Base-by-base conservation (phyloP, 495 filamentous ascomycete genomes). In the Neurospora tetrasperma region DNA sequence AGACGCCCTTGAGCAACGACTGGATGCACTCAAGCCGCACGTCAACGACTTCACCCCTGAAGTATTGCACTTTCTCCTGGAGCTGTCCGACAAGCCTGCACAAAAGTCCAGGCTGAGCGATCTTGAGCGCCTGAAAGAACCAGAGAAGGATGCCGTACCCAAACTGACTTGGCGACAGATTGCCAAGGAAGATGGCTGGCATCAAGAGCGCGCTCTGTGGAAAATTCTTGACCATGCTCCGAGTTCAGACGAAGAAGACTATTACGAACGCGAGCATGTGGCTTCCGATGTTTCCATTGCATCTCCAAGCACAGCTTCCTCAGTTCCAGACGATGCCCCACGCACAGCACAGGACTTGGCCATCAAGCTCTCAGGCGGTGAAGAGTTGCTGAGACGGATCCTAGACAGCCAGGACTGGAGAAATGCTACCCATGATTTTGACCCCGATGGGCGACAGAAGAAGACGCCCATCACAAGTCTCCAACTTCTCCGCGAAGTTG, bases 41-140 rank as follows among this genome's bases (percentile, higher is more conserved):
- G 83, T 82, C 11, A 83, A 82, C 70, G 86, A 89, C 80, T 93
- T 86, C 87, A 86, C 86, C 1, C 94, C 94, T 0, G 96, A 98
- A 76, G 82, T 92, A 16, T 84, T 99, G 6, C 90, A 92, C 31
- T 82, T 98, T 5, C 80, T 99, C 1, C 84, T 97, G 10, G 86
- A 92, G 70, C 89, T 99, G 5, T 94, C 96, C 1, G 90, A 98
- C 76, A 86, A 91, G 72, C 96, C 96, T 5, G 86, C 89, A 12
- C 84, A 90, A 72, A 89, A 93, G 39, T 87, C 92, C 2, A 87
- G 84, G 0, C 80, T 94, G 38, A 84, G 85, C 44, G 86, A 88
- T 74, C 83, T 96, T n/a, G 85, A 88, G 18, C 77, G 80, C 3
- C 78, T 90, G 4, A 83, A 82, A 62, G 78, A 83, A 23, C 77